Evolutionary conservation across 192 early-diverging fungal species (phyloP).

Genomic region (Mortierella hygrophila): DNA sequence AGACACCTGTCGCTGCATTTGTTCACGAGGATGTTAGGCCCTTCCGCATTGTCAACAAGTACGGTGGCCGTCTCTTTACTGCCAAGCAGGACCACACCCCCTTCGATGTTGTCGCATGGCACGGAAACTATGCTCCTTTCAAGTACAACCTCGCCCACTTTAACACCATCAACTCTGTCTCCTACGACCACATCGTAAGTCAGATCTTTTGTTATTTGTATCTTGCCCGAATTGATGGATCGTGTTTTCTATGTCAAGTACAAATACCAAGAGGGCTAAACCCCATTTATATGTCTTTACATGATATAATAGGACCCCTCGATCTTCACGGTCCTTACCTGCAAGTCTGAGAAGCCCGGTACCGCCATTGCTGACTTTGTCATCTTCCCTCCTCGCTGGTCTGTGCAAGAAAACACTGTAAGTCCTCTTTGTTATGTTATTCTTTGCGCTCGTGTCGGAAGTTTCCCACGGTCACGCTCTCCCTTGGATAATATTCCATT

Average conservation of each 20-base stretch:
- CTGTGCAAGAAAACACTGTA: conserved; percentile 92
- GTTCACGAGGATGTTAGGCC: conserved; percentile 61
- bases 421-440: conserved; percentile 22
- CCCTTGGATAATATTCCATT: neutral
- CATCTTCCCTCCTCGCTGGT: conserved; percentile 96
- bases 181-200: conserved; percentile 88
- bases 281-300: neutral
- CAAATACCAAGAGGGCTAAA: no score
- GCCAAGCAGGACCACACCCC: conserved; percentile 85
- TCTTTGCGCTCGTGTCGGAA: neutral
- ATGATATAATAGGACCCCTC: conserved; percentile 84
- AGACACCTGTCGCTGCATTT: conserved; percentile 87
- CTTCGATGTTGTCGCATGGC: conserved; percentile 98
- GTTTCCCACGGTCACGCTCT: neutral
- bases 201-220: neutral
- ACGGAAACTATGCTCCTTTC: conserved; percentile 97
- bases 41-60: conserved; percentile 87
- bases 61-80: conserved; percentile 83
- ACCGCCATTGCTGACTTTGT: conserved; percentile 95
- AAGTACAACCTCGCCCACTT: conserved; percentile 92
- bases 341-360: conserved; percentile 87
- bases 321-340: conserved; percentile 95
- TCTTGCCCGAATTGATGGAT: neutral
- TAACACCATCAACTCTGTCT: conserved; percentile 88
- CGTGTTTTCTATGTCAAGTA: neutral